These are phyloP conservation scores for Aureobasidium sp. DNA, from an alignment of 2,329 filamentous ascomycete species.

Conservation along the genomic window DNA sequence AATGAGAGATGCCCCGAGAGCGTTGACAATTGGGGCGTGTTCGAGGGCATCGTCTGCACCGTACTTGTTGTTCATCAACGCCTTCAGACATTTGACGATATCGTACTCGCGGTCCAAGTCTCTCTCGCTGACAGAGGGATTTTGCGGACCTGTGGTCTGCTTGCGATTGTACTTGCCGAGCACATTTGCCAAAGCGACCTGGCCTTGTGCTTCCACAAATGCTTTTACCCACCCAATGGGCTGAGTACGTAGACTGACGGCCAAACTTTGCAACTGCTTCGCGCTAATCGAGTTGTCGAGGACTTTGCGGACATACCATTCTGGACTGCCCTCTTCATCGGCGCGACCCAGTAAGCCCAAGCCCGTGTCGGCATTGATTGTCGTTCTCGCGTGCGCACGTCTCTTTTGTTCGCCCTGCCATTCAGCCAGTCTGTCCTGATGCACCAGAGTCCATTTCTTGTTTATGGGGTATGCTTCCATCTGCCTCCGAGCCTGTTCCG, in stretches of 20 bases:
- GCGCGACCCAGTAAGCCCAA: slow-evolving; percentile 67
- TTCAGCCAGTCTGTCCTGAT: slow-evolving; percentile 90
- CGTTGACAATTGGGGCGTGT: slow-evolving; percentile 84
- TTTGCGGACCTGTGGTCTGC: slow-evolving; percentile 65
- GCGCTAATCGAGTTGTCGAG: slow-evolving; percentile 91
- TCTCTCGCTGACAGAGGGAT: slow-evolving; percentile 58
- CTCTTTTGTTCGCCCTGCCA: slow-evolving; percentile 92
- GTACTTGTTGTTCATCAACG: slow-evolving; percentile 98
- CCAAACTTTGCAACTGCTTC: slow-evolving; percentile 86
- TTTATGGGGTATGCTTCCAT: slow-evolving; percentile 91
- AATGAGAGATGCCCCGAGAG: slow-evolving; percentile 77
- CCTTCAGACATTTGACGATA: slow-evolving; percentile 95
- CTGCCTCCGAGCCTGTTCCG: slow-evolving; percentile 86
- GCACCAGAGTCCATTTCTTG: slow-evolving; percentile 96
- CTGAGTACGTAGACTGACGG: slow-evolving; percentile 90
- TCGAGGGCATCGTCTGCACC: slow-evolving; percentile 90
- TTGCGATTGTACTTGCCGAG: slow-evolving; percentile 89
- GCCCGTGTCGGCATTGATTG: slow-evolving; percentile 59
- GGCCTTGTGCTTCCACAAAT: slow-evolving; percentile 95
- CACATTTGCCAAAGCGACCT: slow-evolving; percentile 90
- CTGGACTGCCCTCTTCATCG: slow-evolving; percentile 90
- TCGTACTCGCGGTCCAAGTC: slow-evolving; percentile 91
- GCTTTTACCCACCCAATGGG: slow-evolving; percentile 95
- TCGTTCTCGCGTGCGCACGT: slow-evolving; percentile 62
- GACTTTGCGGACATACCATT: slow-evolving; percentile 96